Evolutionary conservation across 2,329 filamentous ascomycete genomes (phyloP), one percentile per base, ranked within the genome.

Genomic region (Ceratocystis variospora): DNA sequence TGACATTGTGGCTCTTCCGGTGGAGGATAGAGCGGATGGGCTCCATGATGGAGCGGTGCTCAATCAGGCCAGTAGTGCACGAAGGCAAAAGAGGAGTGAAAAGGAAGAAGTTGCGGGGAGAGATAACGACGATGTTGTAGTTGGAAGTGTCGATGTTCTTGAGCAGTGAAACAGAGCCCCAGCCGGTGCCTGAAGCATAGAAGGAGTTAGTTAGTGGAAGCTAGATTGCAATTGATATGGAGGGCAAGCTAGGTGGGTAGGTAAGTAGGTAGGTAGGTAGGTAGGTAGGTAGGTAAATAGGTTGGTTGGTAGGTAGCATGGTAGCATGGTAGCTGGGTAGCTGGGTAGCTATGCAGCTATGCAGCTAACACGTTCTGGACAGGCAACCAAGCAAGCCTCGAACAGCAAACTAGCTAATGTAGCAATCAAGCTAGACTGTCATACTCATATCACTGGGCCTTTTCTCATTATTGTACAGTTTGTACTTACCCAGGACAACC

Each of bases 11-110:
- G 79, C 90, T 91, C 84, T 97, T 97, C 80, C 94, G 89, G 74
- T 92, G 89, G 71, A 96, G 83, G 76, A 99, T 96, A 76, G 94
- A 90, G 75, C 94, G 90, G 73, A 99, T 88, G 67, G 94, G 94
- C 80, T 99, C 94, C 94, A 99, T 99, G 78, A 99, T 99, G 74
- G 92, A 97, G 76, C 94, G 90, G 81, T 97, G 94, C 82, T 99
- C 94, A 77, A 99, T 94, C 72, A 90, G 88, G 73, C 94, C 94
- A 71, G 93, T 96, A 64, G 94, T 97, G 79, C 94, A 99, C 74
- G 93, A 97, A 70, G 94, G 94, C 69, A 99, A 85, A 68, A 99
- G 86, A 68, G 94, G 94, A 37, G 94, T 99, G 83, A 99, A 99
- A 71, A 99, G 87, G 86, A 99, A 99, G 84, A 96, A 99, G 80